Conservation (phyloP, 1,139 yeast species). For the Martiniozyma asiatica region DNA sequence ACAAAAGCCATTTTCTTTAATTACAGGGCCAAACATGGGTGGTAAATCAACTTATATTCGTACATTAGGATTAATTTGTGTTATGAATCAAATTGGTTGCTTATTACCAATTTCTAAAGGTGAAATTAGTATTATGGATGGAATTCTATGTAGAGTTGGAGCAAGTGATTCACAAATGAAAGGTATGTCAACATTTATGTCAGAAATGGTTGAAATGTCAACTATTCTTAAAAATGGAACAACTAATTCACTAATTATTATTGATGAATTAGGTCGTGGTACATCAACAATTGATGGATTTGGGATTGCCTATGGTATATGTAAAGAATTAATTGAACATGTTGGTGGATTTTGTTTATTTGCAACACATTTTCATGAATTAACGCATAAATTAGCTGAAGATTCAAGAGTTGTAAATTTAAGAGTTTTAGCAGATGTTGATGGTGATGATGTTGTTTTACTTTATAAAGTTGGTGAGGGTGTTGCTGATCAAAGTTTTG, state of each 20-base stretch:
- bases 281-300: conserved; percentile 96
- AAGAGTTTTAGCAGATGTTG: conserved; percentile 91
- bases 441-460: conserved; percentile 48
- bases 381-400: conserved; percentile 67
- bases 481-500: conserved; percentile 86
- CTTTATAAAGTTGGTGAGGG: conserved; percentile 89
- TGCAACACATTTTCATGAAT: conserved; percentile 96
- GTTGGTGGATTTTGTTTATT: conserved; percentile 73
- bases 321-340: conserved; percentile 65
- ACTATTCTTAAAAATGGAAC: conserved; percentile 84
- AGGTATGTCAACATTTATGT: conserved; percentile 96
- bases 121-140: conserved; percentile 74
- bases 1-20: conserved; percentile 58
- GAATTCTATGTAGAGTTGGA: conserved; percentile 92
- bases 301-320: conserved; percentile 94
- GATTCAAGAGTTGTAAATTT: conserved; percentile 59
- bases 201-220: conserved; percentile 94
- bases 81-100: conserved; percentile 89
- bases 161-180: conserved; percentile 96
- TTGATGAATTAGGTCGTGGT: conserved; percentile 94
- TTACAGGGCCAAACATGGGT: conserved; percentile 98
- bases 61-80: conserved; percentile 79
- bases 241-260: conserved; percentile 69
- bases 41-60: conserved; percentile 93
- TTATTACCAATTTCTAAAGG: conserved; percentile 66